Base-by-base conservation (phyloP, 352 stramenopile species). In the Globisporangium barbulae region DNA sequence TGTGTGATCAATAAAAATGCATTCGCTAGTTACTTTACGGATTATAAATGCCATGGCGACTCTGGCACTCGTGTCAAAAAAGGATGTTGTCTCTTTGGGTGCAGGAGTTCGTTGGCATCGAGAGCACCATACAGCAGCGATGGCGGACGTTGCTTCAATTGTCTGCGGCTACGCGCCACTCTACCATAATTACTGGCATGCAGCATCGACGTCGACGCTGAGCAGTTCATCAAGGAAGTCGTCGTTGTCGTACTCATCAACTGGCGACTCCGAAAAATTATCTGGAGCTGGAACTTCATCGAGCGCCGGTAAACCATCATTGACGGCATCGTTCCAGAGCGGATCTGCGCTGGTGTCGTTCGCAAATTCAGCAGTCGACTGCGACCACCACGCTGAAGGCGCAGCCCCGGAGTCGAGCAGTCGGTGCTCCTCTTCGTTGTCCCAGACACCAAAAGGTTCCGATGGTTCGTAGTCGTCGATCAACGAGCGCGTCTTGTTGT, bases 321-420 rank as follows among this genome's bases (percentile, higher is more conserved):
- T 45, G 41, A 49, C 54, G 9, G 30, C 25, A n/a, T 68, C 65
- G 17, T 48, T 35, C 64, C 64, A 70, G 25, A 67, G 64, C 30
- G 52, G 19, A 30, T 60, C 48, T 39, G n/a, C 66, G 21, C 64
- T 30, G 12, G 53, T 60, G 15, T 70, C 42, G 10, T 76, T 59
- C n/a, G 65, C 44, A 21, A 30, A 28, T 1, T 66, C 37, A 39
- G 59, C 44, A 17, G 68, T 59, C 1, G 77, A 48, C 10, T 65
- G 65, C 28, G 72, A 69, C 81, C 78, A 92, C 81, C 76, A 90
- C n/a, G 68, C 30, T 6, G 81, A 85, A 22, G 78, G 76, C 0
- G 65, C 54, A 17, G 69, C 65, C n/a, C 58, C 73, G 33, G 63
- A 76, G 68, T 68, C 68, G 12, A 90, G 63, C 68, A 88, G 68